These are phyloP conservation scores for Violaceomyces palustris DNA, from an alignment of 1,284 basidiomycete species.

Conservation along the genomic window DNA sequence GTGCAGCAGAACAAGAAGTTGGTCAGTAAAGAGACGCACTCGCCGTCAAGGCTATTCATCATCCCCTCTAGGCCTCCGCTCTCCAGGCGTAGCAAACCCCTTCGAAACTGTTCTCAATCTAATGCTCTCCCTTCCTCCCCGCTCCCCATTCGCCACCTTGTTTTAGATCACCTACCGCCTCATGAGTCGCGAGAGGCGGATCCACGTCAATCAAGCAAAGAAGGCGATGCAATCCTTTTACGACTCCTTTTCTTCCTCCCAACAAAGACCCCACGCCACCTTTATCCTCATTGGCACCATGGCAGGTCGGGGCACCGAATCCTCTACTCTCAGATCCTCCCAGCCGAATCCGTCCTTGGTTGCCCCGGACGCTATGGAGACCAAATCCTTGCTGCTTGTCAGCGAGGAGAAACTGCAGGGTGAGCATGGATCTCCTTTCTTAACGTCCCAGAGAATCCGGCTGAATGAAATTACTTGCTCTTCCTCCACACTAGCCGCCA, in stretches of 20 bases:
- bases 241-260: conserved; percentile 4
- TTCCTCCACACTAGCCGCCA: too few species aligned
- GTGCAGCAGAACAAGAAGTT: conserved; percentile 34
- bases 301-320: too few species aligned
- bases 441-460: conserved; percentile 9
- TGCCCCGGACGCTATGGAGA: not conserved
- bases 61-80: too few species aligned
- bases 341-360: too few species aligned
- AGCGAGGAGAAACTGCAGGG: conserved; percentile 3
- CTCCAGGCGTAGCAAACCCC: too few species aligned
- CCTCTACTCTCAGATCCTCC: too few species aligned
- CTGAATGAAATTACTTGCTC: conserved; percentile 7
- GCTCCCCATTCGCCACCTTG: not conserved
- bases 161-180: conserved; percentile 38
- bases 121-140: not conserved
- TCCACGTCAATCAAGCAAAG: conserved; percentile 37
- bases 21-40: conserved; percentile 1
- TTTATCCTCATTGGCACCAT: conserved; percentile 20
- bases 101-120: not conserved
- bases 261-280: conserved; percentile 10
- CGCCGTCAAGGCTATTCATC: too few species aligned
- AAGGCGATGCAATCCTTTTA: conserved; percentile 14
- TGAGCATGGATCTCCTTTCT: conserved; percentile 5
- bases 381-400: conserved; percentile 3
- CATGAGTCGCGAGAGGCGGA: conserved; percentile 33